Conservation (phyloP, 495 filamentous ascomycete species). For the Letharia columbiana region DNA sequence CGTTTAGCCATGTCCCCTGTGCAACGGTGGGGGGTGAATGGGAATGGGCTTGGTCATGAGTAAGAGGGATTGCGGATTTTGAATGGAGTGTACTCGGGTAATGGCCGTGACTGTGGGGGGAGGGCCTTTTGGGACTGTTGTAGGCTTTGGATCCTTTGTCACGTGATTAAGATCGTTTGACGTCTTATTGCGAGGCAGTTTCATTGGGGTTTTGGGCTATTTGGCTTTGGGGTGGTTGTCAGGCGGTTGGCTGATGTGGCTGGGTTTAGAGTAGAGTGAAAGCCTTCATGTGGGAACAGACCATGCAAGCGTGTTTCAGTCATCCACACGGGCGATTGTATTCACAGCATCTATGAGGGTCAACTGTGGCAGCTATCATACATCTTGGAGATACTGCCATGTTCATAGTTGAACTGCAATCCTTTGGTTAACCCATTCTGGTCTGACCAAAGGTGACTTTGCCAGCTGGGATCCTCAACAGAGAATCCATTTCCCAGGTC, state of each 20-base stretch:
- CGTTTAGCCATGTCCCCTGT: too few species aligned
- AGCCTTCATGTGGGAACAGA: conserved; percentile 8
- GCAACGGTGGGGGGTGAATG: too few species aligned
- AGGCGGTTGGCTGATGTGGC: conserved; percentile 4
- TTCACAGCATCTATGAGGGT: conserved; percentile 6
- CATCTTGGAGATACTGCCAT: conserved; percentile 15
- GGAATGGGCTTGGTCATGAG: too few species aligned
- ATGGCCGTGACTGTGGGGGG: too few species aligned
- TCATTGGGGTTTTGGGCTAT: too few species aligned
- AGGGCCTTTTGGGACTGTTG: too few species aligned
- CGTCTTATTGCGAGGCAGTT: too few species aligned
- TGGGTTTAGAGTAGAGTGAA: conserved; percentile 3
- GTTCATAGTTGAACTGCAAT: conserved; percentile 14
- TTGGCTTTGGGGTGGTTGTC: neutral
- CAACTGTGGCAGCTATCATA: conserved; percentile 13
- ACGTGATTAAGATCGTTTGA: too few species aligned
- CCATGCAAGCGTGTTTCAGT: conserved; percentile 5
- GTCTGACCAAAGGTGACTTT: conserved; percentile 12
- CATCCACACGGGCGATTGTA: conserved; percentile 9
- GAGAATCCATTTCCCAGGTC: conserved; percentile 16
- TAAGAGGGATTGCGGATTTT: too few species aligned
- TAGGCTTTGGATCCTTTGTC: too few species aligned
- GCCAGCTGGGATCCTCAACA: conserved; percentile 15
- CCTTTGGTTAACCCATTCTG: conserved; percentile 5
- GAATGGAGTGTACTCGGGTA: too few species aligned